Conservation (phyloP, 1,284 basidiomycete species). For the Cryptococcus amylolentus region DNA sequence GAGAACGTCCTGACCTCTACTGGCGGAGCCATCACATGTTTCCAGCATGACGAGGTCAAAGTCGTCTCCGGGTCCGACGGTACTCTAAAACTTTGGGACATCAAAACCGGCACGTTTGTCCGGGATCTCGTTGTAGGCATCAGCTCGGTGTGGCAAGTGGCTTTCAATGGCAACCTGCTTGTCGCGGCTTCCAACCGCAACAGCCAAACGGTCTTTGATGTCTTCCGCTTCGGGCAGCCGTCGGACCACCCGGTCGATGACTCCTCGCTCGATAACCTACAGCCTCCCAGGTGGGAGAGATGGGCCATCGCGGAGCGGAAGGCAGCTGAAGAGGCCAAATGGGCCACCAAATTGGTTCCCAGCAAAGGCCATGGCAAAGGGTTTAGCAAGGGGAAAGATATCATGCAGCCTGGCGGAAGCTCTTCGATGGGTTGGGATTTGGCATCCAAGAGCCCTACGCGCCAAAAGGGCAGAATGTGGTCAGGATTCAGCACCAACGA, state of each 20-base stretch:
- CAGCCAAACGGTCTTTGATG: constrained; percentile 59
- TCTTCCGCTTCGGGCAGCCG: constrained; percentile 43
- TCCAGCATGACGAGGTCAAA: constrained; percentile 95
- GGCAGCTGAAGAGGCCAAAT: constrained; percentile 1
- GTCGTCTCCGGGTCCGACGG: constrained; percentile 90
- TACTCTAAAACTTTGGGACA: constrained; percentile 95
- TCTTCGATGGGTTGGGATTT: no score
- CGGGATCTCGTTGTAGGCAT: constrained; percentile 83
- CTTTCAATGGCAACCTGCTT: constrained; percentile 86
- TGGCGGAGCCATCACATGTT: constrained; percentile 91
- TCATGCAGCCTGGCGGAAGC: no score
- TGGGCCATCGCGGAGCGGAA: constrained; percentile 13
- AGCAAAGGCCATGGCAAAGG: no score
- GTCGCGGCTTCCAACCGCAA: constrained; percentile 84
- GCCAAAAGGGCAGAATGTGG: no score
- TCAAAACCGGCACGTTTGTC: constrained; percentile 74
- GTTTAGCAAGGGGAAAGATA: no score
- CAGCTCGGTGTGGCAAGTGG: constrained; percentile 91
- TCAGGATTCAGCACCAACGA: no score
- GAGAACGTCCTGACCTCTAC: constrained; percentile 79
- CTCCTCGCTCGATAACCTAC: constrained; percentile 32
- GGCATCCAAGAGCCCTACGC: no score
- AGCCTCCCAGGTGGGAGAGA: constrained; percentile 39
- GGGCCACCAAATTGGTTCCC: no score
- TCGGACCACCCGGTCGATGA: constrained; percentile 34